Conservation (phyloP, 2,329 filamentous ascomycete species). For the Malbranchea zuffiana region DNA sequence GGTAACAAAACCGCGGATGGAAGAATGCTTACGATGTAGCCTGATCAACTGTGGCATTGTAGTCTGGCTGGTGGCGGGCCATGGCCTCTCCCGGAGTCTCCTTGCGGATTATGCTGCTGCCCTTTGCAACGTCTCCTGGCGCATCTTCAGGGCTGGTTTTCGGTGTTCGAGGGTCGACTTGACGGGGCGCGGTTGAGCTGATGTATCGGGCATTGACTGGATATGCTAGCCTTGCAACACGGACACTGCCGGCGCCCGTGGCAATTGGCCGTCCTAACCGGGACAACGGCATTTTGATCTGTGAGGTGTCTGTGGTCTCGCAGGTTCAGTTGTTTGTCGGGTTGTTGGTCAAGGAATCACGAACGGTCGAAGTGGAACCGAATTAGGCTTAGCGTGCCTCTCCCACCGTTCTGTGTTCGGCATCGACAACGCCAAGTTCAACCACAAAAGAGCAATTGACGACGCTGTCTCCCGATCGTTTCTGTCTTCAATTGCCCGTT, state of each 20-base stretch:
- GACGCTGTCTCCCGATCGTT: too few species aligned
- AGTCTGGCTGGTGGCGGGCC: constrained; percentile 65
- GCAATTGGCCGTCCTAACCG: constrained; percentile 37
- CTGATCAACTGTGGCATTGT: constrained; percentile 69
- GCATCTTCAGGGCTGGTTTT: constrained; percentile 39
- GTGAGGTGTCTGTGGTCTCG: neutral
- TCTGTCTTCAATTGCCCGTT: constrained; percentile 6
- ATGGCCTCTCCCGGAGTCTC: constrained; percentile 41
- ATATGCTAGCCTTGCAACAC: constrained; percentile 22
- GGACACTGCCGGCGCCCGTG: constrained; percentile 24
- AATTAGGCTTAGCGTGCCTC: constrained; percentile 10
- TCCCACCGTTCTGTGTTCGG: constrained; percentile 9
- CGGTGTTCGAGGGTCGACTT: constrained; percentile 17
- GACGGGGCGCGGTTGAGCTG: constrained; percentile 36
- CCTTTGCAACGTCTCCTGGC: constrained; percentile 29
- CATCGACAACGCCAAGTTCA: constrained; percentile 8
- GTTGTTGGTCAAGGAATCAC: neutral
- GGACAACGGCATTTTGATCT: constrained; percentile 53
- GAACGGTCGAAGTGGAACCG: neutral
- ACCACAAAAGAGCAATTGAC: constrained; percentile 7
- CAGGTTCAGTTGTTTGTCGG: neutral
- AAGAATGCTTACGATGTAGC: constrained; percentile 64
- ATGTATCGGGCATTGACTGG: constrained; percentile 30
- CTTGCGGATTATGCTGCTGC: constrained; percentile 40
- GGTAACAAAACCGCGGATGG: neutral